These are phyloP conservation scores for Paecilomyces sp. DNA, from an alignment of 2,329 filamentous ascomycete species.

Conservation along the genomic window DNA sequence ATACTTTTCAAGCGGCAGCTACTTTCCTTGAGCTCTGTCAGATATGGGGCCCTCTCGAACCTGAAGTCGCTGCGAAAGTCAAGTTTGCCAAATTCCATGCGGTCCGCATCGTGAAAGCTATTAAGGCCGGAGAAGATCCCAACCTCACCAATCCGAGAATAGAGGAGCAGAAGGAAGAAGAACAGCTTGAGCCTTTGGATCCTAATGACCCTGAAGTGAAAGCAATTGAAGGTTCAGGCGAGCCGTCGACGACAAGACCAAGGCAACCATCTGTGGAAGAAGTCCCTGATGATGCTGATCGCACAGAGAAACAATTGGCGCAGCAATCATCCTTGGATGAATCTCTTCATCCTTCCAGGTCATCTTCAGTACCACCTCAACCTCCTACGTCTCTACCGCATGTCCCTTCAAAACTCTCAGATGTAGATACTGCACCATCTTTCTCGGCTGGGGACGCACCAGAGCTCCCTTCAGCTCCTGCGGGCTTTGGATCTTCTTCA, in stretches of 20 bases:
- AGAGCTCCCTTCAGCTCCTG: slow-evolving; percentile 32
- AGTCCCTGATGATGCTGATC: slow-evolving; percentile 50
- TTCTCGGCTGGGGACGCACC: slow-evolving; percentile 21
- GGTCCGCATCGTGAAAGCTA: slow-evolving; percentile 78
- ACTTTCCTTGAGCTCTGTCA: slow-evolving; percentile 85
- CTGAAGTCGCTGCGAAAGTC: slow-evolving; percentile 75
- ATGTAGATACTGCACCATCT: neutral
- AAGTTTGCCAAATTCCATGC: slow-evolving; percentile 98
- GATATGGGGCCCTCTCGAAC: slow-evolving; percentile 71
- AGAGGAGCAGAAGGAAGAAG: slow-evolving; percentile 45
- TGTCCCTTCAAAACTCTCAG: slow-evolving; percentile 13
- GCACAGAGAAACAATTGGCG: slow-evolving; percentile 37
- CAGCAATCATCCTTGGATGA: slow-evolving; percentile 43
- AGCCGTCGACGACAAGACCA: slow-evolving; percentile 38
- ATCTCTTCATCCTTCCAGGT: slow-evolving; percentile 43
- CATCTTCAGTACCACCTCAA: slow-evolving; percentile 31
- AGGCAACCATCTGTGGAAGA: slow-evolving; percentile 54
- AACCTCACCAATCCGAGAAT: slow-evolving; percentile 79
- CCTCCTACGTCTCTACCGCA: slow-evolving; percentile 12
- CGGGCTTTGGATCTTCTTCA: slow-evolving; percentile 21
- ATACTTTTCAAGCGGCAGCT: slow-evolving; percentile 85
- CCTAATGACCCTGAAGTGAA: slow-evolving; percentile 60
- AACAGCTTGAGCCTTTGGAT: slow-evolving; percentile 45
- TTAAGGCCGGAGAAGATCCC: slow-evolving; percentile 85
- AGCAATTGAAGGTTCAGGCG: slow-evolving; percentile 38